Percentiles rank a stretch among this genome's conserved stretches.
Conservation (phyloP, 768 basidiomycete species). For the Mycena latifolia region DNA sequence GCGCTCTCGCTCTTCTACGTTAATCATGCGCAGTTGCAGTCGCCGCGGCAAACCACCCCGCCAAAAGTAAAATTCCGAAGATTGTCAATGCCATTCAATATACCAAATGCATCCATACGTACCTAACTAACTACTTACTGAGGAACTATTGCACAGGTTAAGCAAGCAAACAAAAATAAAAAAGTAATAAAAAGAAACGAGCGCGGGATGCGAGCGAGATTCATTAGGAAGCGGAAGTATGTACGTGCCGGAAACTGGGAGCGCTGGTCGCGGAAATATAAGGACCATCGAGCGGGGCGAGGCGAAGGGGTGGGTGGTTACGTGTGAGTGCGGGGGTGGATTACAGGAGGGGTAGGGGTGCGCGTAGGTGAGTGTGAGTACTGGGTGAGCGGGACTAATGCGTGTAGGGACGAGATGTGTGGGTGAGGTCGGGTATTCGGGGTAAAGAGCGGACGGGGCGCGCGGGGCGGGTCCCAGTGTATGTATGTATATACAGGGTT, state of each 20-base stretch:
- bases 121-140: too few relatives aligned
- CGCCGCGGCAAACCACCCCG: too few relatives aligned
- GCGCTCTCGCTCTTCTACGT: too few relatives aligned
- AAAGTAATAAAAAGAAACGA: background rate
- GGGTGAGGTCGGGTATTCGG: slow-evolving; percentile 25
- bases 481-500: slow-evolving; percentile 10
- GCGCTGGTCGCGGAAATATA: background rate
- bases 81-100: too few relatives aligned
- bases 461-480: slow-evolving; percentile 19
- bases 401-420: background rate
- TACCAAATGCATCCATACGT: too few relatives aligned
- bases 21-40: too few relatives aligned
- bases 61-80: background rate
- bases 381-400: background rate
- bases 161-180: too few relatives aligned
- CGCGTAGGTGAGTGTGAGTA: background rate
- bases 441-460: slow-evolving; percentile 37
- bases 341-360: too few relatives aligned
- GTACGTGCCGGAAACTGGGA: slow-evolving; percentile 1
- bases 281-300: background rate
- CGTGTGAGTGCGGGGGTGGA: too few relatives aligned
- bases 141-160: background rate
- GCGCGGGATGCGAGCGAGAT: background rate
- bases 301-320: too few relatives aligned
- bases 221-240: slow-evolving; percentile 7